Percentiles rank a stretch among this genome's conserved stretches.
Conservation (phyloP, 352 stramenopile genomes). For the Peronospora farinosa region DNA sequence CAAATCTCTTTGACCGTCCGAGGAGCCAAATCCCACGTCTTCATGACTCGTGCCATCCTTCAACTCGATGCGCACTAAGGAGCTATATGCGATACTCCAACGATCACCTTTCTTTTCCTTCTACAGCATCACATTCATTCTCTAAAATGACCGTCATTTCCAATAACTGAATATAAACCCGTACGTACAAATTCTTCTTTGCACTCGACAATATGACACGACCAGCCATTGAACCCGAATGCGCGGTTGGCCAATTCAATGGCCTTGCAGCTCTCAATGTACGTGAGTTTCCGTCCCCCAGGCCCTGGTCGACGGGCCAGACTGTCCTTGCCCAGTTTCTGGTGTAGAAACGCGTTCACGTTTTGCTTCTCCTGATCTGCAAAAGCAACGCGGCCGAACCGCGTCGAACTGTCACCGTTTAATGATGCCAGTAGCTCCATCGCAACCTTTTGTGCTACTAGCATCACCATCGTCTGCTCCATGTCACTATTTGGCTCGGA, state of each 20-base stretch:
- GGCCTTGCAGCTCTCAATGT: conserved; percentile 86
- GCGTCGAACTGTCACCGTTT: conserved; percentile 1
- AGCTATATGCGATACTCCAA: conserved; percentile 75
- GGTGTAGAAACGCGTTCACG: conserved; percentile 67
- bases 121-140: conserved; percentile 19
- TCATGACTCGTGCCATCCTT: conserved; percentile 82
- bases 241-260: conserved; percentile 84
- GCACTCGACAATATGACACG: conserved; percentile 75
- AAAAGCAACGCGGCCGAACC: conserved; percentile 67
- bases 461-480: conserved; percentile 35
- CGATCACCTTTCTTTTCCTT: conserved; percentile 60
- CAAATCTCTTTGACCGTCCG: conserved; percentile 70
- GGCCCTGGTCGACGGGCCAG: conserved; percentile 59
- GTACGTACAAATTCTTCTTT: conserved; percentile 79
- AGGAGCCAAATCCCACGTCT: conserved; percentile 75
- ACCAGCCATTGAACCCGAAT: conserved; percentile 88
- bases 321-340: conserved; percentile 79
- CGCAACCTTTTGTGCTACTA: conserved; percentile 36
- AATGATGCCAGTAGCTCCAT: conserved; percentile 7
- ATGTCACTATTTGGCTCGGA: conserved; percentile 25
- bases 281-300: conserved; percentile 68
- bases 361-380: conserved; percentile 37
- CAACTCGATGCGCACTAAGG: conserved; percentile 75
- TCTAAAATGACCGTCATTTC: neutral
- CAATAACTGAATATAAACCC: too few species aligned